Percentiles rank a stretch among this genome's conserved stretches.
phyloP scores from a whole-genome alignment of 192 early-diverging fungal genomes.

The Umbelopsis sp. region DNA sequence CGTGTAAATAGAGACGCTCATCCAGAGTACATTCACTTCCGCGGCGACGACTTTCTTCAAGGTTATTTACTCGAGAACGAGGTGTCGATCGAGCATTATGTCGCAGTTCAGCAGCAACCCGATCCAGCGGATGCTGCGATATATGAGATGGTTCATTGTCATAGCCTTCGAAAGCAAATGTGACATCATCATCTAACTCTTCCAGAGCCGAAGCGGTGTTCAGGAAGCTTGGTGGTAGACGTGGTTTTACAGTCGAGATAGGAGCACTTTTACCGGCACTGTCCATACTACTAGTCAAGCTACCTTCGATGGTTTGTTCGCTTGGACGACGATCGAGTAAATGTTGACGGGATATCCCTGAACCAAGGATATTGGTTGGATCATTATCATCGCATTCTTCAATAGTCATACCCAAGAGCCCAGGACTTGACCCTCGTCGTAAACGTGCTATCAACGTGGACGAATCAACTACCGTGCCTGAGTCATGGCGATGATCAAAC shows the following conservation, averaged over 20 bases:
- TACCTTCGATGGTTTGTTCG: neutral
- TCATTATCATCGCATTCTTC: constrained; percentile 10
- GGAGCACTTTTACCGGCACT: neutral
- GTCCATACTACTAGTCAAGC: neutral
- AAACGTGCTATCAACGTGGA: neutral
- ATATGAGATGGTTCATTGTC: neutral
- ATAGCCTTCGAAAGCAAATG: constrained; percentile 9
- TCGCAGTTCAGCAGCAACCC: constrained; percentile 8
- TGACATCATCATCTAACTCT: neutral
- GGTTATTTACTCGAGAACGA: neutral
- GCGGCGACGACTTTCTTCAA: neutral
- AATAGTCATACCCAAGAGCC: neutral
- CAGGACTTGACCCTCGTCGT: neutral
- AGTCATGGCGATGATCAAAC: constrained; percentile 25
- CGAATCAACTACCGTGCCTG: neutral
- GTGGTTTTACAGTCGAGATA: neutral
- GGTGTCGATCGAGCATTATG: constrained; percentile 7
- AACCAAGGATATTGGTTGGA: neutral
- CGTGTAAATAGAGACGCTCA: neutral
- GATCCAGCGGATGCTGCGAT: constrained; percentile 5
- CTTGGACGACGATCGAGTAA: neutral
- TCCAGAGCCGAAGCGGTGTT: neutral
- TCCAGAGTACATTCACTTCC: constrained; percentile 7
- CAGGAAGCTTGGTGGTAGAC: neutral
- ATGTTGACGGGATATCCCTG: neutral